Evolutionary conservation across 495 filamentous ascomycete species (phyloP), one percentile per base, ranked within the genome.

Genomic region (Tuber microsphaerosporum): DNA sequence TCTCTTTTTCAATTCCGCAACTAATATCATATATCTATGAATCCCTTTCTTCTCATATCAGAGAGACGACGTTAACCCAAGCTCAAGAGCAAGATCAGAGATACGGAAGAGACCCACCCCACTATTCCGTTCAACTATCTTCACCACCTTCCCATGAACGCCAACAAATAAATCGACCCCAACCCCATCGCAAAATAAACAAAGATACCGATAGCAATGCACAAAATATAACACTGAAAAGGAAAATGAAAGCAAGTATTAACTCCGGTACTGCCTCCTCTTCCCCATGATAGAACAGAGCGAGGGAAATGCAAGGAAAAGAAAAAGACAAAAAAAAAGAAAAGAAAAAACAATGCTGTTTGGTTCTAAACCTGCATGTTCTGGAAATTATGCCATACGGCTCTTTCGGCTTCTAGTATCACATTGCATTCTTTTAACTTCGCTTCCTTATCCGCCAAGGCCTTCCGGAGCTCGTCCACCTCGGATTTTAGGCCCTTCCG

Each of bases 381-480:
- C 26, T 65, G 56, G 6, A 65, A 65, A 34, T 65, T 65, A 3
- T 79, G 76, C 77, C 76, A 79, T 43, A 77, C 76, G 31, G 70
- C 76, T 75, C 77, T 46, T 69, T 79, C 77, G 1, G 72, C 65
- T 37, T 79, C 77, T 39, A 79, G 73, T n/a, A 79, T 79, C 20
- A 76, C 77, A 44, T 75, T 79, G 46, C 78, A 79, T 45, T 79
- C 77, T n/a, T 79, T 75, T 41, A 79, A 61, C n/a, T 79, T 73
- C 26, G 74, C 78, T 65, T 79, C 77, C 70, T 79, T 79, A 31
- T 79, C 70, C 46, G 74, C 56, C 44, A 79, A 71, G 44, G 74
- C 77, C 61, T 73, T 79, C 56, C 70, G 74, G 71, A 79, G 42
- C 70, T 69, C 78, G 22, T 79, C 76, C 7, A 79, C 77, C 46